Base-by-base conservation (phyloP, 768 basidiomycete genomes). In the Lentinula lateritia region DNA sequence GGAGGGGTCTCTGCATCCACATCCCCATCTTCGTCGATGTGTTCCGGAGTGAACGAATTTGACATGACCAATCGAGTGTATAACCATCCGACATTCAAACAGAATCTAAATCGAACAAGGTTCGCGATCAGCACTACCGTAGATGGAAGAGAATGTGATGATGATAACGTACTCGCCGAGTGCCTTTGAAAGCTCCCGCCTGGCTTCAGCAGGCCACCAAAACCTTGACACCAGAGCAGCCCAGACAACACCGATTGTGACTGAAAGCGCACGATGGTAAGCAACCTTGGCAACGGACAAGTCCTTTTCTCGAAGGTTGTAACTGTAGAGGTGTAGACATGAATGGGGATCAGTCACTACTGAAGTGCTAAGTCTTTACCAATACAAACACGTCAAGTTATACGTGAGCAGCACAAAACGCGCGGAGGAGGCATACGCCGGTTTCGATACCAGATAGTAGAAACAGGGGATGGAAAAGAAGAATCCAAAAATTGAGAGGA, bases 141-240 rank as follows among this genome's bases (percentile, higher is more conserved):
- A 56, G 16, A 1, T 9, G 8, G 1, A n/a, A 16, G 16, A 10
- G 39, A 38, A 43, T 18, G 20, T 41, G 2, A 50, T 28, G 3
- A 3, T 28, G 3, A 28, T 10, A 68, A 67, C 55, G 36, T 56
- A 96, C 93, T 98, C 95, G 76, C 93, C 89, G 5, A 98, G 79
- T 0, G 86, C 88, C 63, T 86, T 87, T 52, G 88, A 85, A 4
- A 99, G 77, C 72, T 98, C 96, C 43, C 90, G 78, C 50, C 96
- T 78, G 0, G 97, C 97, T 68, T 97, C 95, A 8, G 91, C 84
- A 1, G 97, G 97, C 96, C 95, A 98, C 91, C 95, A 94, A 64
- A 89, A 89, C 52, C 93, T 79, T 5, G 92, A 94, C 20, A 97
- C 86, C 53, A 98, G 74, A 3, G 88, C 83, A 0, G 95, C 95